A percentile compares a stretch with the other conserved stretches of the same genome.
Evolutionary conservation across 306 rosid species (phyloP).

Genomic region (Vachellia pachyceras): DNA sequence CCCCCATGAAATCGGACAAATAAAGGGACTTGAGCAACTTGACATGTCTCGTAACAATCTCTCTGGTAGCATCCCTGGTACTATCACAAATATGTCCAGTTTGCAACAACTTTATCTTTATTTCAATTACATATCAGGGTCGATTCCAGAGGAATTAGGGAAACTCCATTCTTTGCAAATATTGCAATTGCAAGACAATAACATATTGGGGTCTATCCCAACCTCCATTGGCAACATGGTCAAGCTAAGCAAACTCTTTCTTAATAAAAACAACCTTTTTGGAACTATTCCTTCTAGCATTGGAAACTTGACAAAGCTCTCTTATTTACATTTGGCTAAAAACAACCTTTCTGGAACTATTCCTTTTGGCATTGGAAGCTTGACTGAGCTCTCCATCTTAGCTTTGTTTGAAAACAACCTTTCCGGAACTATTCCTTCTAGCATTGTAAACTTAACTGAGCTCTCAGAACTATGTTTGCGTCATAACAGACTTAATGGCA

Average conservation of each 20-base stretch:
- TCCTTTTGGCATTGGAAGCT: too few relatives aligned
- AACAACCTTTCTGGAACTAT: neutral
- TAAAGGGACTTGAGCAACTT: neutral
- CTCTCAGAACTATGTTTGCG: neutral
- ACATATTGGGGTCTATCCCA: neutral
- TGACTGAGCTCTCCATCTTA: too few relatives aligned
- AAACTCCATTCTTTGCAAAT: neutral
- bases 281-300: constrained; percentile 1
- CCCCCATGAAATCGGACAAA: neutral
- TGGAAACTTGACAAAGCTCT: neutral
- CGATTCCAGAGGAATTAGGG: neutral
- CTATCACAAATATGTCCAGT: neutral
- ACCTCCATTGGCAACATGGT: neutral
- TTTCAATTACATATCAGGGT: neutral
- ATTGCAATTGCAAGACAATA: neutral
- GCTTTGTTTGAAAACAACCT: too few relatives aligned
- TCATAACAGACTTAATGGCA: neutral
- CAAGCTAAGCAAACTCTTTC: neutral
- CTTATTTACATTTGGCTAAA: fast-evolving
- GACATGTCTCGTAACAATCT: neutral
- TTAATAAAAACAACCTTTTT: neutral
- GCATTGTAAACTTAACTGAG: too few relatives aligned
- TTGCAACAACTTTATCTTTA: neutral
- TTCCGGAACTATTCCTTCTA: too few relatives aligned
- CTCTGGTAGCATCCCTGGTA: neutral